Evolutionary conservation across 1,139 yeast genomes (phyloP).

Genomic region (Diutina ranongensis): DNA sequence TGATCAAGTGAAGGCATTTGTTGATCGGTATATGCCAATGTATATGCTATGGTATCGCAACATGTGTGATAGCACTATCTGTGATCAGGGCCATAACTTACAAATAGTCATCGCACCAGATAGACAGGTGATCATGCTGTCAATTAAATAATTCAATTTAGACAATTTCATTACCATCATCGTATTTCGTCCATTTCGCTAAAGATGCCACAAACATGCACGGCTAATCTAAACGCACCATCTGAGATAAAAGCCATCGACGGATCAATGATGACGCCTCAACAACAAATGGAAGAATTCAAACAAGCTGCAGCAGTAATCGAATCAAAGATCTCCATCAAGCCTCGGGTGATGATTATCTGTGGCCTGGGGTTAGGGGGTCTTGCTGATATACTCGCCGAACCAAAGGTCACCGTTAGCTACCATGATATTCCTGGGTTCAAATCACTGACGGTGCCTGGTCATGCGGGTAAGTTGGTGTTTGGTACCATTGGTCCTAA

Average conservation of each 20-base stretch:
- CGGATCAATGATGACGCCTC: not conserved
- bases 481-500: conserved; percentile 66
- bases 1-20: conserved; percentile 49
- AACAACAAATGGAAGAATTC: conserved; percentile 10
- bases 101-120: conserved; percentile 7
- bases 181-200: no score
- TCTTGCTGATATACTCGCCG: conserved; percentile 44
- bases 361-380: conserved; percentile 96
- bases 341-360: conserved; percentile 63
- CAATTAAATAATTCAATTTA: no score
- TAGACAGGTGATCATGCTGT: not conserved
- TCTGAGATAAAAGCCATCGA: no score
- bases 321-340: conserved; percentile 9
- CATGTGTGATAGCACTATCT: conserved; percentile 12
- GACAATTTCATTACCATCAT: no score
- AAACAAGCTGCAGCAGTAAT: conserved; percentile 14
- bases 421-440: conserved; percentile 75
- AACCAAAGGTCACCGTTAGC: conserved; percentile 37
- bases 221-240: no score
- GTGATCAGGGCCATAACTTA: conserved; percentile 8
- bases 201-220: no score
- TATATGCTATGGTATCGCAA: conserved; percentile 52
- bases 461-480: conserved; percentile 77
- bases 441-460: conserved; percentile 70
- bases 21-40: conserved; percentile 79